A percentile compares a stretch with the other conserved stretches of the same genome.
These are phyloP conservation scores for Neofusicoccum sp. DNA, from an alignment of 2,329 filamentous ascomycete genomes.

Conservation along the genomic window DNA sequence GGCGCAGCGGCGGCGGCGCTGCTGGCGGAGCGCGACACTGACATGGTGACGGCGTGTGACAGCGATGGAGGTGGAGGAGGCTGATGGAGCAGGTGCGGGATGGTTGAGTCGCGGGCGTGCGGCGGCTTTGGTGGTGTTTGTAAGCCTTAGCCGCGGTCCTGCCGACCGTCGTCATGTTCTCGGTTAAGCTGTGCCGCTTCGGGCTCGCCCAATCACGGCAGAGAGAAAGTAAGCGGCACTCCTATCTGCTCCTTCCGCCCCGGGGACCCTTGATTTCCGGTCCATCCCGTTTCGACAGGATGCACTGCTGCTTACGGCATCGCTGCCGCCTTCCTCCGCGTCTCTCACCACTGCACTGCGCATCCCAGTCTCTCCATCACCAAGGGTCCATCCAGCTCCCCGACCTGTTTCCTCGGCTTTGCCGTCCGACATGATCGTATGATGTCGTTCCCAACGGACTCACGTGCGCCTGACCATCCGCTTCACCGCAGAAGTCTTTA, in stretches of 20 bases:
- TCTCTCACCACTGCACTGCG: not conserved
- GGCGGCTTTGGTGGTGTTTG: conserved; percentile 7
- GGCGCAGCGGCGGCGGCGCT: conserved; percentile 4
- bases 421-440: not conserved
- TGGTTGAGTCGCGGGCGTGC: conserved; percentile 4
- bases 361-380: no score
- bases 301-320: not conserved
- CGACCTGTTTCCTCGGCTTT: not conserved
- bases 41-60: not conserved
- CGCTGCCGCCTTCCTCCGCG: not conserved
- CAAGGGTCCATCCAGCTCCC: no score
- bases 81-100: not conserved
- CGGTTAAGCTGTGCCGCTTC: not conserved
- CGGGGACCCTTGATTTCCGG: not conserved
- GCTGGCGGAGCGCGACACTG: conserved; percentile 5
- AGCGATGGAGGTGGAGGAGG: not conserved
- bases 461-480: not conserved
- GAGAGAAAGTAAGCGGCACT: not conserved
- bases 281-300: not conserved
- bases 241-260: not conserved
- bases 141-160: conserved; percentile 13
- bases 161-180: conserved; percentile 11
- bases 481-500: not conserved
- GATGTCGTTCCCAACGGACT: not conserved
- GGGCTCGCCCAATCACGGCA: not conserved